A percentile compares a stretch with the other conserved stretches of the same genome.
These are phyloP conservation scores for Epichloe gansuensis DNA, from an alignment of 2,329 filamentous ascomycete species.

Conservation along the genomic window DNA sequence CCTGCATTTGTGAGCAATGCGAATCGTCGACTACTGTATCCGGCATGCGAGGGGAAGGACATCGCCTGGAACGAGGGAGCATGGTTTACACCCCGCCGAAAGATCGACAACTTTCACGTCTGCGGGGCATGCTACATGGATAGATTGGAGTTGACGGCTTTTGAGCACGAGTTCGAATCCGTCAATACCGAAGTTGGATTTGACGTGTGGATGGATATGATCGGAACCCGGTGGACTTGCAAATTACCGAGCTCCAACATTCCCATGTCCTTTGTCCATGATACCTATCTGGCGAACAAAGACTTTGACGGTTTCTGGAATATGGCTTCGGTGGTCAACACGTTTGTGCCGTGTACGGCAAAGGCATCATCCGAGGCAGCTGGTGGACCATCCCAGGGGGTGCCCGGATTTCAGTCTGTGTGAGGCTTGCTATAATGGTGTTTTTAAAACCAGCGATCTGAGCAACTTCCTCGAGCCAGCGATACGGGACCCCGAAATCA, in stretches of 20 bases:
- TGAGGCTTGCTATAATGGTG: slow-evolving; percentile 21
- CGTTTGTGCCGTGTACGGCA: slow-evolving; percentile 15
- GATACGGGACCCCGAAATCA: slow-evolving; percentile 7
- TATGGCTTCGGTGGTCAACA: slow-evolving; percentile 13
- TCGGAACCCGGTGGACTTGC: slow-evolving; percentile 15
- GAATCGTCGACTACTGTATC: slow-evolving; percentile 13
- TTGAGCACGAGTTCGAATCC: slow-evolving; percentile 17
- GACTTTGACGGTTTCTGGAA: slow-evolving; percentile 18
- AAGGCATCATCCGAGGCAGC: slow-evolving; percentile 18
- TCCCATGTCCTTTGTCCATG: slow-evolving; percentile 15
- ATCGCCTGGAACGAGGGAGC: slow-evolving; percentile 11
- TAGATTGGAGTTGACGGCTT: slow-evolving; percentile 17
- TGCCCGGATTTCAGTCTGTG: slow-evolving; percentile 18
- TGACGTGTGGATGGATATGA: slow-evolving; percentile 12
- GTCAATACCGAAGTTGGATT: slow-evolving; percentile 10
- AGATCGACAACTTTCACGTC: slow-evolving; percentile 15
- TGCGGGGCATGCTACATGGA: slow-evolving; percentile 26
- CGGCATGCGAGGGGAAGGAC: slow-evolving; percentile 18
- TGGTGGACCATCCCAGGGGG: slow-evolving; percentile 22
- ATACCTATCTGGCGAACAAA: slow-evolving; percentile 13
- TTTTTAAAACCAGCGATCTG: slow-evolving; percentile 16
- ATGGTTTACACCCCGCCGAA: slow-evolving; percentile 16
- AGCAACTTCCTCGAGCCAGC: slow-evolving; percentile 17
- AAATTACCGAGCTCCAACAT: slow-evolving; percentile 13
- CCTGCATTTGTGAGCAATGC: slow-evolving; percentile 14